A percentile compares a stretch with the other conserved stretches of the same genome.
Evolutionary conservation across 768 basidiomycete genomes (phyloP).

Genomic region (Galerina sulciceps): DNA sequence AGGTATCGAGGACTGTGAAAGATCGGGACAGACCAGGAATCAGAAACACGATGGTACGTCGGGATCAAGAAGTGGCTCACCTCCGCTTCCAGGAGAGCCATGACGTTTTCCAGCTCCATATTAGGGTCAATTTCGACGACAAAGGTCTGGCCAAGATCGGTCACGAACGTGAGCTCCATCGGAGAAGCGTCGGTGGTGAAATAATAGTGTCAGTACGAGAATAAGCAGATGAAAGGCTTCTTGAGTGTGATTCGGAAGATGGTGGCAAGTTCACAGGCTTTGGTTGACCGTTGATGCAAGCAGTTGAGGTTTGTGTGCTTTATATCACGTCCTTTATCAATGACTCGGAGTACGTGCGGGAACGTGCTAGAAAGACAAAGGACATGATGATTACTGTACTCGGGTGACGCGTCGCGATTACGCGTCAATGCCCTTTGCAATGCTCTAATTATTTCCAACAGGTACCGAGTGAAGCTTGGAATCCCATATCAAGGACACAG

Average conservation of each 20-base stretch:
- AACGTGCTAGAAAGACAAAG: conserved; percentile 19
- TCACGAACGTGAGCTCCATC: conserved; percentile 79
- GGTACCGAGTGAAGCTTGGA: too few species aligned
- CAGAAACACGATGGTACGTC: background rate
- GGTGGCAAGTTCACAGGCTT: conserved; percentile 1
- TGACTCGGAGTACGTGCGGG: background rate
- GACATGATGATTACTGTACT: conserved; percentile 9
- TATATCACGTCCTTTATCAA: background rate
- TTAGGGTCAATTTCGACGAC: conserved; percentile 83
- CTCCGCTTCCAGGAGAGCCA: conserved; percentile 94
- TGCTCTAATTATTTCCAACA: too few species aligned
- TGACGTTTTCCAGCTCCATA: conserved; percentile 92
- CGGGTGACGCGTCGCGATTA: conserved; percentile 20
- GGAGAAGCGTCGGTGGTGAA: conserved; percentile 14
- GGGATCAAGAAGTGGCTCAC: conserved; percentile 47
- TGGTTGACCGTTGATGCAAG: background rate
- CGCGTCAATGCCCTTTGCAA: conserved; percentile 6
- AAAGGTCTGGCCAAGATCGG: conserved; percentile 66
- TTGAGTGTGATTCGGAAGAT: conserved; percentile 6
- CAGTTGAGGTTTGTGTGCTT: background rate
- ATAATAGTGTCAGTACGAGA: background rate
- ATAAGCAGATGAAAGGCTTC: background rate
- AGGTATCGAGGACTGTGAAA: conserved; percentile 72
- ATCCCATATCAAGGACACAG: too few species aligned
- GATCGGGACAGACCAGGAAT: background rate